Evolutionary conservation across 2,329 filamentous ascomycete species (phyloP), one percentile per base, ranked within the genome.

Genomic region (Exophiala oligosperma): DNA sequence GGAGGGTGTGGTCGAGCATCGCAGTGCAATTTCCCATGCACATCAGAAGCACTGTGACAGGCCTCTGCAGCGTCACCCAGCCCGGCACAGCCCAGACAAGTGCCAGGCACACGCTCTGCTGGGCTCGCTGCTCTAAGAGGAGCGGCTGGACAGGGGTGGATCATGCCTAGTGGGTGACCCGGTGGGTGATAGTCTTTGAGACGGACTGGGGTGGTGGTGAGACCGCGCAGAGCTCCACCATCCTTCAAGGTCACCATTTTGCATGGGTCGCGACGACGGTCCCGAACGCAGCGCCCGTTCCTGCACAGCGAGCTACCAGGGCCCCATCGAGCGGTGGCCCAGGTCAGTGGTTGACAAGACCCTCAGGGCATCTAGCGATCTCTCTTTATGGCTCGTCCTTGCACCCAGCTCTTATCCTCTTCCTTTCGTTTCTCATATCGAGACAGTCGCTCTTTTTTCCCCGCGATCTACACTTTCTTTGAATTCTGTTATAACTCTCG

Each of bases 321-420:
- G 24, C 57, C 55, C 52, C 48, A 60, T 60, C 56, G 35, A 58
- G 51, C 21, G 56, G 56, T 54, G 60, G 52, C 58, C 63, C 63
- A 65, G 51, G 63, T 61, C 50, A 58, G 49, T 65, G 63, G 63
- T 56, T 44, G 60, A 56, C 49, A 49, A 55, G 41, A 55, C 56
- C 56, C 56, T 61, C 55, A 56, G 56, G 60, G 51, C 59, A 59
- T 62, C 56, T 61, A 66, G 62, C 59, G 62, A 65, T 59, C 61
- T 62, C 54, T 60, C 63, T 62, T 66, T 66, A 66, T 66, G 61
- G 61, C 62, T 59, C 63, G 60, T 61, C 53, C 64, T 59, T 56
- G 56, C 64, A 62, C 59, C 61, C 58, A 60, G 55, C 59, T 62
- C 57, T 48, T 59, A 53, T 61, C 62, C 56, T 60, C 54, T 58